These are phyloP conservation scores for Silene uniflora DNA, from an alignment of 148 eudicot species.

Conservation along the genomic window DNA sequence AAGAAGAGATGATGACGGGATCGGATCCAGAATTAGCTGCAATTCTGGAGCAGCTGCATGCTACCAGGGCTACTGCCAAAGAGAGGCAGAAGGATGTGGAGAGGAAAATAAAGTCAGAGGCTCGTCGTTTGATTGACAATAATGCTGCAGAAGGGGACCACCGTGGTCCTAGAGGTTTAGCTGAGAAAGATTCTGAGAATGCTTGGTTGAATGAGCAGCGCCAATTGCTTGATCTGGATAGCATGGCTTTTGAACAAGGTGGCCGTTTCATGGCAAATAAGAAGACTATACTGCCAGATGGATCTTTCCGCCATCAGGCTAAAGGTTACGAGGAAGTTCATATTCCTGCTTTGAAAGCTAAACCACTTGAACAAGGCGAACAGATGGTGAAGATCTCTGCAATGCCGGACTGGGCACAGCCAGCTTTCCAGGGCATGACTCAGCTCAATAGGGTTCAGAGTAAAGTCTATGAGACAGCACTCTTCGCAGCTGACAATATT, in stretches of 20 bases:
- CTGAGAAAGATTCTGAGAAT: constrained; percentile 54
- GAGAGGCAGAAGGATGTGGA: constrained; percentile 78
- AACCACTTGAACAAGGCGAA: constrained; percentile 47
- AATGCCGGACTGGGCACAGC: constrained; percentile 76
- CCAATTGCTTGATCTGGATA: constrained; percentile 67
- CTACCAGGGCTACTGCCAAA: constrained; percentile 72
- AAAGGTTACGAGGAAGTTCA: constrained; percentile 79
- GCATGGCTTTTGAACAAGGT: constrained; percentile 58
- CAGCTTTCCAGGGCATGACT: constrained; percentile 64
- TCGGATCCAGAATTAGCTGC: constrained; percentile 51
- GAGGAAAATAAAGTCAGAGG: constrained; percentile 70
- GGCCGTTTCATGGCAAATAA: constrained; percentile 67
- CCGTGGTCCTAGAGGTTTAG: constrained; percentile 34
- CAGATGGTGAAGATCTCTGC: constrained; percentile 52
- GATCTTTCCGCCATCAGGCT: constrained; percentile 49
- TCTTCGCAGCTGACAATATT: constrained; percentile 57
- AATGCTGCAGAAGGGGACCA: constrained; percentile 44
- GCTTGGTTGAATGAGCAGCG: constrained; percentile 74
- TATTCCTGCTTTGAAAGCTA: constrained; percentile 67
- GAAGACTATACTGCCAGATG: constrained; percentile 57
- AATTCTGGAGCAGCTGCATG: constrained; percentile 74
- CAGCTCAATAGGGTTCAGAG: constrained; percentile 79
- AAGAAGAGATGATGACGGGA: constrained; percentile 62
- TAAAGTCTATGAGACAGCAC: constrained; percentile 66
- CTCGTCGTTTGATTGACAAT: constrained; percentile 63